phyloP scores from a whole-genome alignment of 2,329 filamentous ascomycete genomes.

The Neonectria sp. region DNA sequence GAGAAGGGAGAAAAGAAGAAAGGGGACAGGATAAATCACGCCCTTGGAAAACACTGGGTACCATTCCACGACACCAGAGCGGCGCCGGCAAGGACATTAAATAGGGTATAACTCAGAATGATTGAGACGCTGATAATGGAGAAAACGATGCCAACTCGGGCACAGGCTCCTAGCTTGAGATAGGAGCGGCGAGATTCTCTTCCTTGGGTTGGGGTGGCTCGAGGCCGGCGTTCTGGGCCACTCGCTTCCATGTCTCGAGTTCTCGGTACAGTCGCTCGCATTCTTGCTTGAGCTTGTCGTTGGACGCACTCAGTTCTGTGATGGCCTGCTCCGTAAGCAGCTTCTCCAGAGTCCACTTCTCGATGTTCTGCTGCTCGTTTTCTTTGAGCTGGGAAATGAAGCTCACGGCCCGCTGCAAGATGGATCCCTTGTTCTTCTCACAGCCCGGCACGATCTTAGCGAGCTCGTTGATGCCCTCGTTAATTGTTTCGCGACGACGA shows the following conservation, averaged over 20 bases:
- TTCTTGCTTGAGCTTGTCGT: slow-evolving; percentile 88
- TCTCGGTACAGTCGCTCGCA: slow-evolving; percentile 85
- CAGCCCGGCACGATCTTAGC: slow-evolving; percentile 98
- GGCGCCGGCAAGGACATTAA: slow-evolving; percentile 31
- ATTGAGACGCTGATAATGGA: slow-evolving; percentile 15
- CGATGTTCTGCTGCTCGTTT: slow-evolving; percentile 93
- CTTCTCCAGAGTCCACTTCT: slow-evolving; percentile 95
- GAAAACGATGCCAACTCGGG: slow-evolving; percentile 36
- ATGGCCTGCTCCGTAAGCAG: slow-evolving; percentile 91
- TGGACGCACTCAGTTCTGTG: slow-evolving; percentile 87
- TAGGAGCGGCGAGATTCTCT: slow-evolving; percentile 47
- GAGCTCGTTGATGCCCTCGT: slow-evolving; percentile 98
- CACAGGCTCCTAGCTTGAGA: slow-evolving; percentile 48
- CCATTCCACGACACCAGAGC: slow-evolving; percentile 18
- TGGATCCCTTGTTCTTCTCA: slow-evolving; percentile 99
- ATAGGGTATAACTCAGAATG: slow-evolving; percentile 45
- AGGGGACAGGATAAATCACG: slow-evolving; percentile 30
- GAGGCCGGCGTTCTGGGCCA: slow-evolving; percentile 73
- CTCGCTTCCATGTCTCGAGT: slow-evolving; percentile 83
- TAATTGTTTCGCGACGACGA: slow-evolving; percentile 96
- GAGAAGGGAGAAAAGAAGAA: slow-evolving; percentile 13
- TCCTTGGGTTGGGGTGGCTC: slow-evolving; percentile 59
- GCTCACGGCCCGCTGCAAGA: slow-evolving; percentile 91
- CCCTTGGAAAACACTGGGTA: slow-evolving; percentile 27
- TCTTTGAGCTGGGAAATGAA: slow-evolving; percentile 97